These are phyloP conservation scores for Alternaria gansuensis DNA, from an alignment of 2,329 filamentous ascomycete species.

Conservation along the genomic window DNA sequence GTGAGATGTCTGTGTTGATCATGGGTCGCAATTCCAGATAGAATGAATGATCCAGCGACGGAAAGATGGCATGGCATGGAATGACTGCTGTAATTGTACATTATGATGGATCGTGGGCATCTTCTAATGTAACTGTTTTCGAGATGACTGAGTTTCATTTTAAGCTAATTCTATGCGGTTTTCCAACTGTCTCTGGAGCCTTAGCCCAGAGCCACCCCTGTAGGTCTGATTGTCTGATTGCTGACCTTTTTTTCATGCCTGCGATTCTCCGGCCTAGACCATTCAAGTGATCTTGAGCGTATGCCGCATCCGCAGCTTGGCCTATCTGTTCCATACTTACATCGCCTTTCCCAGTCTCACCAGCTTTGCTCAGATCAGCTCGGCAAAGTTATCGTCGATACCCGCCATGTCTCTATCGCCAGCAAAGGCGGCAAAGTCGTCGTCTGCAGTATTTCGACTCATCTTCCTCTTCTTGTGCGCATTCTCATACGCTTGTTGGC, in stretches of 20 bases:
- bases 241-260: background rate
- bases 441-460: conserved; percentile 44
- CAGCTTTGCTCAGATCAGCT: conserved; percentile 53
- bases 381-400: conserved; percentile 69
- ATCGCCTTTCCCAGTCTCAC: background rate
- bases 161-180: background rate
- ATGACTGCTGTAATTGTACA: conserved; percentile 21
- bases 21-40: background rate
- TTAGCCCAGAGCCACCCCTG: background rate
- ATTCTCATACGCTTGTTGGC: conserved; percentile 33
- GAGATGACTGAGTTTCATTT: background rate
- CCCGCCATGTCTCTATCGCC: conserved; percentile 63
- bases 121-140: conserved; percentile 10
- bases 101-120: conserved; percentile 17
- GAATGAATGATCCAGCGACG: background rate
- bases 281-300: no score
- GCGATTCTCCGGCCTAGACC: no score
- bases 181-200: background rate
- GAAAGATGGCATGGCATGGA: background rate
- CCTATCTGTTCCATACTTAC: no score
- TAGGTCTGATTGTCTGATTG: background rate
- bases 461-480: conserved; percentile 53
- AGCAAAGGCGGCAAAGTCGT: conserved; percentile 52
- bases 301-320: no score
- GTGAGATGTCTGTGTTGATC: conserved; percentile 6